A percentile compares a stretch with the other conserved stretches of the same genome.
Evolutionary conservation across 352 stramenopile genomes (phyloP).

Genomic region (Pythium aristosporum): DNA sequence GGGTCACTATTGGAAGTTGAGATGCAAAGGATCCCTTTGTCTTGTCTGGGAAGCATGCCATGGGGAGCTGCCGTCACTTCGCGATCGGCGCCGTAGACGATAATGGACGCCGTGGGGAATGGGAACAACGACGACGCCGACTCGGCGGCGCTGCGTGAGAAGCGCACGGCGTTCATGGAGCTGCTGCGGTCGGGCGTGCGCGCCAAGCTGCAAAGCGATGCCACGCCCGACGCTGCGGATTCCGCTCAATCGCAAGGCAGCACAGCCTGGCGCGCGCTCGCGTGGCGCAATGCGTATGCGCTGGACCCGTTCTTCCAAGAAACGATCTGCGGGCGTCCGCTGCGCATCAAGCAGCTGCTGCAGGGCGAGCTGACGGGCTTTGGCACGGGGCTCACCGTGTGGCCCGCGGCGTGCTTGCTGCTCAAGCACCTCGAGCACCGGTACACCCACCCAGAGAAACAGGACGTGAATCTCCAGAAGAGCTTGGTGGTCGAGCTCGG

Average conservation of each 20-base stretch:
- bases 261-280: conserved; percentile 62
- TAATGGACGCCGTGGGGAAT: background rate
- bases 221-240: conserved; percentile 4
- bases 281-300: conserved; percentile 72
- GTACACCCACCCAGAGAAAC: conserved; percentile 17
- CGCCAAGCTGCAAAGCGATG: conserved; percentile 35
- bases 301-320: conserved; percentile 66
- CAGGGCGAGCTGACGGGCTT: conserved; percentile 82
- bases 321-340: conserved; percentile 34
- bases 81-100: background rate
- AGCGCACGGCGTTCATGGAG: conserved; percentile 30
- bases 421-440: conserved; percentile 79
- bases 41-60: background rate
- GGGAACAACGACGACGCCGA: background rate
- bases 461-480: conserved; percentile 12
- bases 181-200: conserved; percentile 66
- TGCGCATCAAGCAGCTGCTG: conserved; percentile 72
- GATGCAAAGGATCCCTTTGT: background rate
- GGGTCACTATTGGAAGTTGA: background rate
- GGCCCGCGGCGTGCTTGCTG: conserved; percentile 78
- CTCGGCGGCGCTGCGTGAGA: conserved; percentile 1
- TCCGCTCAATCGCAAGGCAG: background rate
- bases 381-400: conserved; percentile 79
- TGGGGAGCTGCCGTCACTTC: background rate
- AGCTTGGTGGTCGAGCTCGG: conserved; percentile 90